These are phyloP conservation scores for Chrysopogon serrulatus DNA, from an alignment of 176 grass and related monocot genomes.

Conservation along the genomic window DNA sequence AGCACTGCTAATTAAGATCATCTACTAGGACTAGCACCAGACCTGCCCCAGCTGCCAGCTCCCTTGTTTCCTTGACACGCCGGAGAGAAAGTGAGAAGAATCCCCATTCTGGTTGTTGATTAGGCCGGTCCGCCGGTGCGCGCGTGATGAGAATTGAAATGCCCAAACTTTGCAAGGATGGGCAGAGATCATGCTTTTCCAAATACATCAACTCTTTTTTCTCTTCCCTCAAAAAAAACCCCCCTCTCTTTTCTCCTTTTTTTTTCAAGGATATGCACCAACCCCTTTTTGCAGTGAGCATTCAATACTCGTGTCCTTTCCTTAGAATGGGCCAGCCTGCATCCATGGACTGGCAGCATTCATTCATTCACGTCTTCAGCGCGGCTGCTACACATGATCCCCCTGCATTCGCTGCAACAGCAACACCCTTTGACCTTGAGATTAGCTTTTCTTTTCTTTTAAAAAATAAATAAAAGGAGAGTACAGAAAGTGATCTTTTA, in stretches of 20 bases:
- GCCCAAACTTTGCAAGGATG: not conserved
- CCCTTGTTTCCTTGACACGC: conserved; percentile 8
- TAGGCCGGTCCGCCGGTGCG: not conserved
- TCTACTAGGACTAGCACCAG: not conserved
- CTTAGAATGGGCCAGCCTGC: conserved; percentile 2
- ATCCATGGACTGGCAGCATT: conserved; percentile 14
- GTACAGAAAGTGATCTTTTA: not conserved
- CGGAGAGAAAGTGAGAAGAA: not conserved
- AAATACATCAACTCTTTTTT: not conserved
- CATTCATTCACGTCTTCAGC: not conserved
- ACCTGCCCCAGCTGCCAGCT: not conserved
- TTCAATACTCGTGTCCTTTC: conserved; percentile 5
- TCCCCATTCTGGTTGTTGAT: not conserved
- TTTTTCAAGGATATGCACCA: too few relatives aligned
- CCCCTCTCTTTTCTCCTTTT: too few relatives aligned
- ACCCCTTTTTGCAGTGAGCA: not conserved
- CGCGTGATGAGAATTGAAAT: not conserved
- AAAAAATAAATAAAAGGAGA: too few relatives aligned
- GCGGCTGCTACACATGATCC: not conserved
- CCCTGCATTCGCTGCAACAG: not conserved
- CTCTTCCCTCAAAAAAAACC: too few relatives aligned
- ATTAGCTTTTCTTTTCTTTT: not conserved
- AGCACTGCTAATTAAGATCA: not conserved
- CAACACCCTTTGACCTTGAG: not conserved
- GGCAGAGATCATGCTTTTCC: not conserved